Evolutionary conservation across 2,329 filamentous ascomycete genomes (phyloP).

Genomic region (Sporothrix globosa): DNA sequence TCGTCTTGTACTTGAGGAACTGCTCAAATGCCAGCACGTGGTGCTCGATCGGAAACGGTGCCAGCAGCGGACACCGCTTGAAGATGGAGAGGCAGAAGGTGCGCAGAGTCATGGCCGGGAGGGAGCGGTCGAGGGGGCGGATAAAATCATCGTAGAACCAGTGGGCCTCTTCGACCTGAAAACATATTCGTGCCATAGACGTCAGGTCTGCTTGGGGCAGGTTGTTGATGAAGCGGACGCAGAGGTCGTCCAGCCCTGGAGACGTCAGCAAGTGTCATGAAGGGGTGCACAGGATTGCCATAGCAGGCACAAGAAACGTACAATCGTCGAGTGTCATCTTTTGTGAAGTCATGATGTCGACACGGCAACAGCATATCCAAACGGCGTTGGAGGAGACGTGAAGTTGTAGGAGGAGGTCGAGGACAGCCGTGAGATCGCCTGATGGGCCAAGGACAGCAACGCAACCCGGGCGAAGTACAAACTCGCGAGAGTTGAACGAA

Average conservation of each 20-base stretch:
- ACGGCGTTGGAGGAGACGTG: background rate
- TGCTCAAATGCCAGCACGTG: slow-evolving; percentile 85
- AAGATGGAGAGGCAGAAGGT: slow-evolving; percentile 90
- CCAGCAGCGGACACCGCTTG: slow-evolving; percentile 87
- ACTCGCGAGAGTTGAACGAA: background rate
- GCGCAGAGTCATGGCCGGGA: slow-evolving; percentile 83
- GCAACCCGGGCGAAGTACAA: background rate
- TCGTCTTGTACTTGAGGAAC: slow-evolving; percentile 91
- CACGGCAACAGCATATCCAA: slow-evolving; percentile 65
- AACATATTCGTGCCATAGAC: slow-evolving; percentile 91
- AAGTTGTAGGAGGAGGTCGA: background rate
- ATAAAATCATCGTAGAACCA: slow-evolving; percentile 99
- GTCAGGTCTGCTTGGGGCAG: slow-evolving; percentile 87
- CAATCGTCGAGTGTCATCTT: slow-evolving; percentile 91
- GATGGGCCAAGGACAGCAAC: slow-evolving; percentile 4
- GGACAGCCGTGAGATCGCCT: slow-evolving; percentile 3
- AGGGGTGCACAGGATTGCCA: background rate
- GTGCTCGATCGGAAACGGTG: slow-evolving; percentile 74
- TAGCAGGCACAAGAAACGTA: slow-evolving; percentile 49
- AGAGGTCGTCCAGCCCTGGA: slow-evolving; percentile 92
- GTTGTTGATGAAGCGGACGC: slow-evolving; percentile 97
- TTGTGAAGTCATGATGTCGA: slow-evolving; percentile 69
- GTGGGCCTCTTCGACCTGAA: slow-evolving; percentile 98
- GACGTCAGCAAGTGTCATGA: slow-evolving; percentile 23
- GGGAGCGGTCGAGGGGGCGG: slow-evolving; percentile 78